Conservation (phyloP, 371 early-diverging fungal species). For the Batrachochytrium dendrobatidis region DNA sequence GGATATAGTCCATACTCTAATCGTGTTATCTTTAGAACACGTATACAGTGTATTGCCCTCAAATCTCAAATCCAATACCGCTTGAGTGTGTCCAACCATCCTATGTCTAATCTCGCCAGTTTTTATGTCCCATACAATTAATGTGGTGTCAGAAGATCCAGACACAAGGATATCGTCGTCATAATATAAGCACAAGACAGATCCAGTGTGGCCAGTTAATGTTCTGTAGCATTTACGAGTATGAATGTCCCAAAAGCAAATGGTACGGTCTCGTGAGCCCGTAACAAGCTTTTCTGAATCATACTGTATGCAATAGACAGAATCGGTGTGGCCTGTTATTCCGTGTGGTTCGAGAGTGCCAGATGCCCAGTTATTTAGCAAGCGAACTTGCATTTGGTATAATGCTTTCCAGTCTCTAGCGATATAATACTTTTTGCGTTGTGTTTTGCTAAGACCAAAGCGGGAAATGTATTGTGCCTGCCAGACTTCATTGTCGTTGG, state of each 20-base stretch:
- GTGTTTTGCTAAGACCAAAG: constrained; percentile 19
- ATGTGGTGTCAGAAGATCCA: constrained; percentile 83
- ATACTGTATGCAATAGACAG: constrained; percentile 91
- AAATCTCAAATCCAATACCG: constrained; percentile 63
- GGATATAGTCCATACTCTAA: constrained; percentile 69
- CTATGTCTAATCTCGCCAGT: constrained; percentile 36
- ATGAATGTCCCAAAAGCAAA: constrained; percentile 74
- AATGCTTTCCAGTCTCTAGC: constrained; percentile 51
- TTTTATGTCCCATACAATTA: constrained; percentile 79
- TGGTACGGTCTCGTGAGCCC: constrained; percentile 87
- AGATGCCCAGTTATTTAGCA: constrained; percentile 58
- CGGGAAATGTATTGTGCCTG: constrained; percentile 45
- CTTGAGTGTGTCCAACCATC: constrained; percentile 63
- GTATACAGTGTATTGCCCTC: constrained; percentile 67
- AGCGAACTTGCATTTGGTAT: constrained; percentile 47
- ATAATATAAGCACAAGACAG: constrained; percentile 86
- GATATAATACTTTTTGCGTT: not conserved
- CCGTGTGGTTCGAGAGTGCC: constrained; percentile 47
- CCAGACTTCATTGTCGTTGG: constrained; percentile 64
- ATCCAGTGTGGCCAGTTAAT: constrained; percentile 75
- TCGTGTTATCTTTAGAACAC: constrained; percentile 87
- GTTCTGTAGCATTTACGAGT: constrained; percentile 60
- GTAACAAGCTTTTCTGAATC: constrained; percentile 74
- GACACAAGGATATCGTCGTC: constrained; percentile 72
- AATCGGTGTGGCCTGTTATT: constrained; percentile 73